phyloP scores from a whole-genome alignment of 2,329 filamentous ascomycete genomes.

The Phyllosticta capitalensis region DNA sequence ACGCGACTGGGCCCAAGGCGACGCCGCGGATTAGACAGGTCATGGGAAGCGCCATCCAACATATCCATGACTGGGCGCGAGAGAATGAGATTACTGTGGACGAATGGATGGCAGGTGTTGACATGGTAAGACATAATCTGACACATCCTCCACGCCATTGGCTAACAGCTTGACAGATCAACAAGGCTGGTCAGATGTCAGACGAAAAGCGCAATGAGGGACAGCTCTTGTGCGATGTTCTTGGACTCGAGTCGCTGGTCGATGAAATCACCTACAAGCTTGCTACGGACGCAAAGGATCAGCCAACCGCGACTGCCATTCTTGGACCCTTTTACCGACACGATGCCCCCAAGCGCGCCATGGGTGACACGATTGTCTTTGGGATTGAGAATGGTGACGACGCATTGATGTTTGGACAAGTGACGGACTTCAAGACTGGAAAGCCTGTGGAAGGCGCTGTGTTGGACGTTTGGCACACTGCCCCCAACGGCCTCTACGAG shows the following conservation, averaged over 20 bases:
- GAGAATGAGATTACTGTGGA: conserved; percentile 68
- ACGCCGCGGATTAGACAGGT: conserved; percentile 55
- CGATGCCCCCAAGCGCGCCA: conserved; percentile 59
- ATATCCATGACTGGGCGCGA: conserved; percentile 70
- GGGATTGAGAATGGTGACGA: conserved; percentile 43
- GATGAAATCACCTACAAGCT: conserved; percentile 71
- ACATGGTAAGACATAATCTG: conserved; percentile 43
- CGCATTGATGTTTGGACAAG: conserved; percentile 55
- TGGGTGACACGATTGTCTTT: conserved; percentile 57
- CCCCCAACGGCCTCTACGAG: conserved; percentile 58
- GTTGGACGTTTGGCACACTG: conserved; percentile 73
- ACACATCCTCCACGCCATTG: neutral
- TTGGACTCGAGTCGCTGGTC: conserved; percentile 52
- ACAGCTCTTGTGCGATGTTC: conserved; percentile 49
- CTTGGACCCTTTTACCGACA: conserved; percentile 78
- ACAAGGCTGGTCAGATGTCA: conserved; percentile 55
- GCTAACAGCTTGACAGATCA: conserved; percentile 33
- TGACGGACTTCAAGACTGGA: conserved; percentile 50
- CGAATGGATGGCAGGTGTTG: conserved; percentile 67
- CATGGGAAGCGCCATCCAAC: conserved; percentile 54
- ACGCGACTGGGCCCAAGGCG: conserved; percentile 62
- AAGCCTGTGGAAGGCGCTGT: conserved; percentile 55
- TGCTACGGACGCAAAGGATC: conserved; percentile 39
- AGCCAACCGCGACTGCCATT: conserved; percentile 64
- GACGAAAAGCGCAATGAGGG: conserved; percentile 54